Conservation (phyloP, 2,329 filamentous ascomycete species). For the Alternaria sp. region DNA sequence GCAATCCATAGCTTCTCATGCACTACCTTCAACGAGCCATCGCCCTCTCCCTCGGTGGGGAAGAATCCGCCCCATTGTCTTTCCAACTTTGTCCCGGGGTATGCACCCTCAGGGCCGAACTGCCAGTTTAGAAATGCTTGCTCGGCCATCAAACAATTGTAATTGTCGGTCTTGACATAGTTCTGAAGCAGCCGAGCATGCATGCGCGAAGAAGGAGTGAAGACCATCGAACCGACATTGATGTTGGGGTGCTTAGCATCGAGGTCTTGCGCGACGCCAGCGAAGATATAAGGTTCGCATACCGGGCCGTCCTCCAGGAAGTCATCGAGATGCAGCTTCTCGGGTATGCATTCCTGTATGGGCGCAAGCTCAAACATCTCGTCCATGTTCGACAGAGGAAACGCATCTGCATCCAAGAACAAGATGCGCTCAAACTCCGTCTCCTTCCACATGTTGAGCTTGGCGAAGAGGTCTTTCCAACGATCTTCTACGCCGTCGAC, state of each 20-base stretch:
- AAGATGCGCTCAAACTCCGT: constrained; percentile 38
- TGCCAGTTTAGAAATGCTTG: constrained; percentile 46
- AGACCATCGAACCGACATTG: constrained; percentile 44
- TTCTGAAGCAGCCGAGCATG: constrained; percentile 41
- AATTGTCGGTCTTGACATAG: constrained; percentile 38
- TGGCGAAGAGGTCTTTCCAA: constrained; percentile 46
- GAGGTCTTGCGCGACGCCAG: constrained; percentile 31
- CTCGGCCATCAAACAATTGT: constrained; percentile 40
- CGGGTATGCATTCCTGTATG: constrained; percentile 25
- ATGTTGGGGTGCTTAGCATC: constrained; percentile 23
- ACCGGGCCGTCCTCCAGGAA: constrained; percentile 26
- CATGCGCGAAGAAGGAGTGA: constrained; percentile 38
- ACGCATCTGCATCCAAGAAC: constrained; percentile 45
- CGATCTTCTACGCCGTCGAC: constrained; percentile 26
- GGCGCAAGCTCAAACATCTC: constrained; percentile 35
- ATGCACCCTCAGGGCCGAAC: constrained; percentile 35
- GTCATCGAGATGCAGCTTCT: constrained; percentile 34
- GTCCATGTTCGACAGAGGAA: constrained; percentile 39
- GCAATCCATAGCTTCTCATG: constrained; percentile 45
- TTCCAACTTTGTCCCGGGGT: constrained; percentile 31
- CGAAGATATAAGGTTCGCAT: constrained; percentile 41
- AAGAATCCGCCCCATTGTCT: constrained; percentile 40
- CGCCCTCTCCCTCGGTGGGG: constrained; percentile 25
- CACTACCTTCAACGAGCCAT: constrained; percentile 38
- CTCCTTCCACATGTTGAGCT: constrained; percentile 46